phyloP scores from a whole-genome alignment of 352 stramenopile genomes.

The Peronospora farinosa region DNA sequence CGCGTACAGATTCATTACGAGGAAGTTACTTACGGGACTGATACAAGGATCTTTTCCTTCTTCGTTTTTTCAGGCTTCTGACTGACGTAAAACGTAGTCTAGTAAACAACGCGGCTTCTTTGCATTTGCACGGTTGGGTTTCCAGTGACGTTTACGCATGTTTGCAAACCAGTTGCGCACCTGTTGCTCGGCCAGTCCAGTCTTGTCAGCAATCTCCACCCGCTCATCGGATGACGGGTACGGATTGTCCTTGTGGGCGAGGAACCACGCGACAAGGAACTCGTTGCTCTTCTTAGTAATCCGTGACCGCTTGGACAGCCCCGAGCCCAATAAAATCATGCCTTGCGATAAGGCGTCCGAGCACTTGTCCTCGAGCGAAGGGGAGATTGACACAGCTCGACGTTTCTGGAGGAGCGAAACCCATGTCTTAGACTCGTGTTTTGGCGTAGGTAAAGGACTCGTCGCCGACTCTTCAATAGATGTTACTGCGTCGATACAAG shows the following conservation, averaged over 20 bases:
- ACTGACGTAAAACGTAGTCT: conserved; percentile 70
- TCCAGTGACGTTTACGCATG: conserved; percentile 87
- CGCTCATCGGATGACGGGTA: conserved; percentile 69
- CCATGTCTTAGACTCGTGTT: conserved; percentile 7
- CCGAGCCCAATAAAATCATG: conserved; percentile 24
- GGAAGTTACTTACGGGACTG: conserved; percentile 8
- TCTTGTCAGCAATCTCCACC: conserved; percentile 56
- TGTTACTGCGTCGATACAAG: conserved; percentile 39
- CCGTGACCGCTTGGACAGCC: conserved; percentile 40
- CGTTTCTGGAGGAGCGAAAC: conserved; percentile 26
- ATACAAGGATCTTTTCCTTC: neutral
- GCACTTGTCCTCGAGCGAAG: conserved; percentile 32
- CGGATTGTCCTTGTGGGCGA: conserved; percentile 79
- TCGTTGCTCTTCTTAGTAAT: conserved; percentile 74
- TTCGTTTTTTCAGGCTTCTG: conserved; percentile 23
- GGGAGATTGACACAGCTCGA: conserved; percentile 23
- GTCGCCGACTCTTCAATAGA: conserved; percentile 11
- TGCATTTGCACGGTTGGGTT: conserved; percentile 50
- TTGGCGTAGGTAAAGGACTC: conserved; percentile 8
- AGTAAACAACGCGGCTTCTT: conserved; percentile 79
- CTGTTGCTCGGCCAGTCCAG: conserved; percentile 69
- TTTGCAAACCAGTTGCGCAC: conserved; percentile 88
- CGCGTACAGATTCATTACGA: conserved; percentile 4
- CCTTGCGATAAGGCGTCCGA: conserved; percentile 32
- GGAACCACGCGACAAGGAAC: conserved; percentile 82